Conservation (phyloP, 371 early-diverging fungal genomes). For the Circinella minor region DNA sequence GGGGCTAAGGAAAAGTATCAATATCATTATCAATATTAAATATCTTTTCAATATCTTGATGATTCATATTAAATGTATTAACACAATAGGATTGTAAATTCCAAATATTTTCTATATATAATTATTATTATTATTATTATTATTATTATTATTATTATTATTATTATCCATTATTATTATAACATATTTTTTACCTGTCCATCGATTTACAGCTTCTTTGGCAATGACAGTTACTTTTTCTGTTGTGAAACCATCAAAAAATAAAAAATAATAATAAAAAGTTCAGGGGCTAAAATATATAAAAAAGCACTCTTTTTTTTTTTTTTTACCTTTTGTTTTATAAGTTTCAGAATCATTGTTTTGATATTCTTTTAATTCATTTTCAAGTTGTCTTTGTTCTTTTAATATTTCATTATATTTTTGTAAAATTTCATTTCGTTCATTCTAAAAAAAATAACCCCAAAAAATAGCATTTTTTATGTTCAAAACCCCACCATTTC, state of each 20-base stretch:
- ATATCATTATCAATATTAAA: constrained; percentile 86
- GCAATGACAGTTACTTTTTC: constrained; percentile 64
- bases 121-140: background rate
- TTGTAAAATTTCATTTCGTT: constrained; percentile 53
- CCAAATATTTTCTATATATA: constrained; percentile 83
- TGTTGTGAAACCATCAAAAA: constrained; percentile 20
- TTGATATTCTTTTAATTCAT: constrained; percentile 66
- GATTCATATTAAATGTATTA: constrained; percentile 77
- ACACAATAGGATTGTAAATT: constrained; percentile 81
- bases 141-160: background rate
- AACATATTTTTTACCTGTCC: constrained; percentile 88
- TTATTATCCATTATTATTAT: no score
- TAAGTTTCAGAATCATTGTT: constrained; percentile 84
- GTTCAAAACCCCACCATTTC: background rate
- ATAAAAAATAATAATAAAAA: no score
- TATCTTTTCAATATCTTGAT: constrained; percentile 69
- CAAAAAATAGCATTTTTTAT: background rate
- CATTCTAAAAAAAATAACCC: constrained; percentile 30
- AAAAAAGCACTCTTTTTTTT: no score
- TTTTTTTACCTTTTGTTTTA: constrained; percentile 55
- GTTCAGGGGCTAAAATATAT: background rate
- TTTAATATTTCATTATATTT: constrained; percentile 51
- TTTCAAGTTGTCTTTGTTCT: constrained; percentile 30
- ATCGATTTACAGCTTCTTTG: constrained; percentile 83
- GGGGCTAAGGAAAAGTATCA: constrained; percentile 63